Evolutionary conservation across 2,329 filamentous ascomycete genomes (phyloP).

Genomic region (Diaporthe sp.): DNA sequence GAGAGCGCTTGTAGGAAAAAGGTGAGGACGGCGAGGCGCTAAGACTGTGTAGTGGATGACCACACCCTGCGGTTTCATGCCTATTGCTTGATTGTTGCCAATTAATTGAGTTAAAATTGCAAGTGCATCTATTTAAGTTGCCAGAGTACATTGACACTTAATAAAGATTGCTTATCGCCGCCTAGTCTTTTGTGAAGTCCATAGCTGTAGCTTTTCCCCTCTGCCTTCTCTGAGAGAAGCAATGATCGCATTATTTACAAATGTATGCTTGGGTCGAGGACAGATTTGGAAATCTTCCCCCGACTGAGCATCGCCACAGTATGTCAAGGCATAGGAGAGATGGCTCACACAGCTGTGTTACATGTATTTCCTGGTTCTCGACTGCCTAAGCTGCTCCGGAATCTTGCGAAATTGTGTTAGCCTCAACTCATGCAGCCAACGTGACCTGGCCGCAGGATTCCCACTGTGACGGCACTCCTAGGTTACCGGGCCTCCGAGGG

Average conservation of each 20-base stretch:
- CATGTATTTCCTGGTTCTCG: background rate
- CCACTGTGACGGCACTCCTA: background rate
- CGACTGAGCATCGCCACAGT: background rate
- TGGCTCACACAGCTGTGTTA: background rate
- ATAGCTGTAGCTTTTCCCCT: background rate
- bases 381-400: background rate
- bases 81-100: background rate
- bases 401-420: background rate
- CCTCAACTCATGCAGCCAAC: background rate
- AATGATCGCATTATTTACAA: background rate
- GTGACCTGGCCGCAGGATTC: background rate
- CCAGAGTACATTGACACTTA: background rate
- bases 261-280: background rate
- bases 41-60: background rate
- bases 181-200: fast-evolving
- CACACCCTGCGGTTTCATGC: background rate
- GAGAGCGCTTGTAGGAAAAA: background rate
- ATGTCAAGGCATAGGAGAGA: background rate
- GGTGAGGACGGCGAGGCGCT: background rate
- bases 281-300: background rate
- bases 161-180: background rate
- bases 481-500: background rate
- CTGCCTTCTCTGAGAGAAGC: background rate
- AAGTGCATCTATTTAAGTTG: background rate
- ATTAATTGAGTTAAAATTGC: background rate